Conservation (phyloP, 2,329 filamentous ascomycete genomes). For the Pyricularia sp. region DNA sequence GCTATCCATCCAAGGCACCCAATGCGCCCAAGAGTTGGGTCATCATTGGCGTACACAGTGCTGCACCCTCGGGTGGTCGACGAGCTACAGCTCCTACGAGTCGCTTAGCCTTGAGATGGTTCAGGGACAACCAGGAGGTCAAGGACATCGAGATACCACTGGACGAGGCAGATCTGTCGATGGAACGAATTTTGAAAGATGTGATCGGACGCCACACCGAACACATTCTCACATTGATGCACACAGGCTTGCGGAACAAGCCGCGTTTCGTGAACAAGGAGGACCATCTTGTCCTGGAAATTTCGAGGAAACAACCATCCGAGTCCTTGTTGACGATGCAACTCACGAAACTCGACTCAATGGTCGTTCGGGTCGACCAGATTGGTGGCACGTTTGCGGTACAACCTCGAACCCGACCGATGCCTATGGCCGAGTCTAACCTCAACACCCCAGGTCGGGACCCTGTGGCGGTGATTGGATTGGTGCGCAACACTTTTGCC, state of each 20-base stretch:
- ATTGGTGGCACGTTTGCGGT: conserved; percentile 66
- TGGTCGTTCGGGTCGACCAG: conserved; percentile 58
- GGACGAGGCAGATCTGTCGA: conserved; percentile 53
- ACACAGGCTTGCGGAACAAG: conserved; percentile 43
- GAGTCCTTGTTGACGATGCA: conserved; percentile 57
- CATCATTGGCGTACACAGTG: conserved; percentile 68
- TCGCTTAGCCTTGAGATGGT: conserved; percentile 60
- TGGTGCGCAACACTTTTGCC: conserved; percentile 46
- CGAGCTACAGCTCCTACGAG: conserved; percentile 34
- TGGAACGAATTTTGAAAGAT: conserved; percentile 59
- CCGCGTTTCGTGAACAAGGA: conserved; percentile 48
- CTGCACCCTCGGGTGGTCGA: conserved; percentile 22
- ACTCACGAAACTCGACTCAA: conserved; percentile 47
- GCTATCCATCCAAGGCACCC: conserved; percentile 24
- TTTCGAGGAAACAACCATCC: conserved; percentile 48
- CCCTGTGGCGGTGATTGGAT: conserved; percentile 42
- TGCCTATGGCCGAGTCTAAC: conserved; percentile 45
- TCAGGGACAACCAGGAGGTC: conserved; percentile 67
- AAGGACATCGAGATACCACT: conserved; percentile 54
- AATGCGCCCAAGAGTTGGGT: conserved; percentile 74
- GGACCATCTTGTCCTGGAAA: conserved; percentile 42
- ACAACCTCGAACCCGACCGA: conserved; percentile 46
- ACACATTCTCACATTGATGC: conserved; percentile 55
- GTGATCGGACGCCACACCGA: conserved; percentile 65
- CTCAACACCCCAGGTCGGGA: conserved; percentile 47